Base-by-base conservation (phyloP, 2,329 filamentous ascomycete species). In the Ophiostoma perfectum region DNA sequence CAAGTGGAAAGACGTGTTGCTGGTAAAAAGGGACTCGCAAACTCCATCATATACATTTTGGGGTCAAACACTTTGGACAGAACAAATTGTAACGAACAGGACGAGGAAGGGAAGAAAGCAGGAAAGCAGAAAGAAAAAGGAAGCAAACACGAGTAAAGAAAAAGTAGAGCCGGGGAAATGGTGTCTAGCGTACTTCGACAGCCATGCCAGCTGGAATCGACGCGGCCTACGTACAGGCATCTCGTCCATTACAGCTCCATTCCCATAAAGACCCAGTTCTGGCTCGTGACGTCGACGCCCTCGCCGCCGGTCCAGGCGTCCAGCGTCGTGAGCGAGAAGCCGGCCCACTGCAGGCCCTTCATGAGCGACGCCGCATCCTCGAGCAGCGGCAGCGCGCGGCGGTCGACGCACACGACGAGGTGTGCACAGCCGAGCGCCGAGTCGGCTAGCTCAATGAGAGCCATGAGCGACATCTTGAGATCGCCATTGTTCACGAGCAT, bases 271-370 rank as follows among this genome's bases (percentile, higher is more conserved):
- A 97, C 78, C 93, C 93, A 97, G 74, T 83, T 83, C 66, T 88
- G 81, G 80, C 92, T 96, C 66, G 90, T 87, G 55, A 72, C 67
- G 47, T 73, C 71, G 0, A 71, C 68, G 64, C 66, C 66, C 67
- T 84, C 77, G 52, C 83, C 82, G 63, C 82, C 80, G 16, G 86
- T 84, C 89, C 92, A 97, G 73, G 87, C 85, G 73, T 93, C 89
- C 60, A 97, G 83, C 38, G 91, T 94, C 65, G 87, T 88, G 73
- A 94, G 84, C 76, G 91, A 90, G 76, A 97, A 97, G 68, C 93
- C 93, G 72, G 96, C 93, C 93, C 93, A 97, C 77, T 93, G 91
- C 66, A 97, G 85, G 75, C 92, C 93, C 78, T 90, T 92, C 75
- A 90, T 87, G 73, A 94, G 82, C 69, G 88, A 82, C 73, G 89